Evolutionary conservation across 2,329 filamentous ascomycete genomes (phyloP).

Genomic region (Pseudogymnoascus sp.): DNA sequence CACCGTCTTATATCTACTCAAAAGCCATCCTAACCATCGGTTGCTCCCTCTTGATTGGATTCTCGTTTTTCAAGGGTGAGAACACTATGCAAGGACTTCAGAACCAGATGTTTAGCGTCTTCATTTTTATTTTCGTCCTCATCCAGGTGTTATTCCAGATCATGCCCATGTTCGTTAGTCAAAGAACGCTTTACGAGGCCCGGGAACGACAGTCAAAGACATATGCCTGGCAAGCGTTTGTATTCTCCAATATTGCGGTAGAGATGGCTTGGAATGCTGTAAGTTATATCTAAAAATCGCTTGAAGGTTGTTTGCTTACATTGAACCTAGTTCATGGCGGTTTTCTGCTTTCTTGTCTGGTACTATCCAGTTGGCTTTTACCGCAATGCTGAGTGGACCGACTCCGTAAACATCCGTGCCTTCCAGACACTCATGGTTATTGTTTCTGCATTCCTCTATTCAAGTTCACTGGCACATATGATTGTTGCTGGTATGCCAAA

Average conservation of each 20-base stretch:
- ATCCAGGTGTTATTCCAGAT: constrained; percentile 53
- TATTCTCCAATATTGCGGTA: constrained; percentile 48
- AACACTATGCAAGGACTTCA: constrained; percentile 57
- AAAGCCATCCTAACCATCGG: constrained; percentile 50
- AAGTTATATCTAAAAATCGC: constrained; percentile 33
- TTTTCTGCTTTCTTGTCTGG: constrained; percentile 68
- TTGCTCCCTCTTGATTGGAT: constrained; percentile 54
- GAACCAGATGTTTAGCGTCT: constrained; percentile 61
- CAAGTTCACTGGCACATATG: constrained; percentile 69
- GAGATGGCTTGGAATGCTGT: constrained; percentile 76
- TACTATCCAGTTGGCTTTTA: constrained; percentile 77
- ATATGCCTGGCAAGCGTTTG: constrained; percentile 21
- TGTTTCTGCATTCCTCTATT: constrained; percentile 66
- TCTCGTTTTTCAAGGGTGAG: constrained; percentile 52
- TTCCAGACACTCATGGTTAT: constrained; percentile 70
- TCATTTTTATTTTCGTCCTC: constrained; percentile 61
- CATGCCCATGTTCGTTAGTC: constrained; percentile 59
- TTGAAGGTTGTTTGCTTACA: not conserved
- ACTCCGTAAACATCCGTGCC: constrained; percentile 57
- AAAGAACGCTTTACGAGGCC: constrained; percentile 55
- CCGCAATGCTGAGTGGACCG: constrained; percentile 53
- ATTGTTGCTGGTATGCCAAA: constrained; percentile 66
- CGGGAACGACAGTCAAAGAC: constrained; percentile 6
- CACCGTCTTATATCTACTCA: constrained; percentile 63
- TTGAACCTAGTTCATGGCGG: constrained; percentile 29